Conservation (phyloP, 768 basidiomycete genomes). For the Dentipellis sp. region DNA sequence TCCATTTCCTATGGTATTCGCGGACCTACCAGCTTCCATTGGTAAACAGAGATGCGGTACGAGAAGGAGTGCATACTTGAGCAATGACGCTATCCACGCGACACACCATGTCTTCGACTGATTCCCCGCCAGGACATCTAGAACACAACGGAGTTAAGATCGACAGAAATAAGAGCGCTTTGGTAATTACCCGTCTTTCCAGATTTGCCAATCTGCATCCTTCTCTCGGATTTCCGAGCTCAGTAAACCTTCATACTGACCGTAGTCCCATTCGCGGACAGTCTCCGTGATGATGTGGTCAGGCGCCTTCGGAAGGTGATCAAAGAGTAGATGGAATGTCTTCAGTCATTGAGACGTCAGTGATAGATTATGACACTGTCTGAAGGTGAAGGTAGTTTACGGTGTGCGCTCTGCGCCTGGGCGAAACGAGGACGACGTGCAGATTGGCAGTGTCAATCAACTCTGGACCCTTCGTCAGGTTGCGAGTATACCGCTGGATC, state of each 20-base stretch:
- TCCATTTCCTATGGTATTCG: slow-evolving; percentile 61
- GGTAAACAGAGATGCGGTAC: background rate
- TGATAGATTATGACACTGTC: too few species aligned
- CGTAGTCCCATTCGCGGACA: slow-evolving; percentile 84
- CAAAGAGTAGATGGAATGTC: slow-evolving; percentile 80
- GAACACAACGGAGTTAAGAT: background rate
- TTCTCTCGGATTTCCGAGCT: slow-evolving; percentile 67
- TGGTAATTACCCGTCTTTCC: slow-evolving; percentile 63
- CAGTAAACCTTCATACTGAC: slow-evolving; percentile 79
- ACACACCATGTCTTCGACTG: slow-evolving; percentile 63
- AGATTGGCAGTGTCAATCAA: slow-evolving; percentile 75
- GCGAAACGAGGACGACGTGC: slow-evolving; percentile 71
- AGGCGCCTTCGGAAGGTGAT: slow-evolving; percentile 34
- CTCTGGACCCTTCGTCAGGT: slow-evolving; percentile 28
- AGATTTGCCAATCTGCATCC: slow-evolving; percentile 66
- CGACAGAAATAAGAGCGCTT: background rate
- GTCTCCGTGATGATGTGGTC: slow-evolving; percentile 54
- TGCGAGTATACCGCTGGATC: background rate
- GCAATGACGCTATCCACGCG: slow-evolving; percentile 72
- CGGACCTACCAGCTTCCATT: slow-evolving; percentile 40
- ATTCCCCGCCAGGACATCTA: slow-evolving; percentile 87
- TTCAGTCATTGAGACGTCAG: slow-evolving; percentile 1
- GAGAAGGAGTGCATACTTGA: slow-evolving; percentile 34
- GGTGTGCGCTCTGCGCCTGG: slow-evolving; percentile 73
- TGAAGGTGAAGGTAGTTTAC: background rate